A percentile compares a stretch with the other conserved stretches of the same genome.
These are phyloP conservation scores for Xylariaceae sp. DNA, from an alignment of 2,329 filamentous ascomycete genomes.

Conservation along the genomic window DNA sequence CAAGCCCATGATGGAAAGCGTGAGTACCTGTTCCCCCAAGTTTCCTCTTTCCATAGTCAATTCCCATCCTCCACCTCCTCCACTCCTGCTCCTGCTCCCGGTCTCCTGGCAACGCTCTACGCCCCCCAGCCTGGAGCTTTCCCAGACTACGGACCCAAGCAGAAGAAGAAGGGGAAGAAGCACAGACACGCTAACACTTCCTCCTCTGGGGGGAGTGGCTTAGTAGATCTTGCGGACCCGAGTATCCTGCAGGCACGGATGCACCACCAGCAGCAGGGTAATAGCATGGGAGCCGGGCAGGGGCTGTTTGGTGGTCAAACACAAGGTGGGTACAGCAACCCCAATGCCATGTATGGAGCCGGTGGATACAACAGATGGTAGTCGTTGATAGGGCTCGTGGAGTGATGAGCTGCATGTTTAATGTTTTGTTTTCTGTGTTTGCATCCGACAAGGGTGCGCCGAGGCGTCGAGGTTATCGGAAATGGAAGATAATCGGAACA, in stretches of 20 bases:
- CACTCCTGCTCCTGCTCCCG: slow-evolving; percentile 86
- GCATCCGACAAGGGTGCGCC: slow-evolving; percentile 28
- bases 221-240: slow-evolving; percentile 99
- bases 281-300: slow-evolving; percentile 78
- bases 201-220: slow-evolving; percentile 97
- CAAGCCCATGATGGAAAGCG: slow-evolving; percentile 88
- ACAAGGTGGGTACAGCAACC: slow-evolving; percentile 96
- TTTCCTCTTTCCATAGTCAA: slow-evolving; percentile 87
- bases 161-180: slow-evolving; percentile 99
- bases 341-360: slow-evolving; percentile 68
- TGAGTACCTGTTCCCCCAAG: slow-evolving; percentile 64
- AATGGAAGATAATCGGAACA: slow-evolving; percentile 30
- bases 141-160: slow-evolving; percentile 90
- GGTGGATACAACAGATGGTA: slow-evolving; percentile 67
- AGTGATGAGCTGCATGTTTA: slow-evolving; percentile 23
- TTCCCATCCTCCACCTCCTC: slow-evolving; percentile 76
- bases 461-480: slow-evolving; percentile 30
- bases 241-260: slow-evolving; percentile 98
- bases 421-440: slow-evolving; percentile 24
- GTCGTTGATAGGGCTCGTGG: slow-evolving; percentile 22
- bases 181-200: slow-evolving; percentile 99
- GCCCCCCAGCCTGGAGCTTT: slow-evolving; percentile 78
- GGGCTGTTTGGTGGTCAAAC: slow-evolving; percentile 81
- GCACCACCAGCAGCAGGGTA: slow-evolving; percentile 73
- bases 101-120: slow-evolving; percentile 88